A percentile compares a stretch with the other conserved stretches of the same genome.
phyloP scores from a whole-genome alignment of 2,329 filamentous ascomycete genomes.

The Xylariomycetidae sp. region DNA sequence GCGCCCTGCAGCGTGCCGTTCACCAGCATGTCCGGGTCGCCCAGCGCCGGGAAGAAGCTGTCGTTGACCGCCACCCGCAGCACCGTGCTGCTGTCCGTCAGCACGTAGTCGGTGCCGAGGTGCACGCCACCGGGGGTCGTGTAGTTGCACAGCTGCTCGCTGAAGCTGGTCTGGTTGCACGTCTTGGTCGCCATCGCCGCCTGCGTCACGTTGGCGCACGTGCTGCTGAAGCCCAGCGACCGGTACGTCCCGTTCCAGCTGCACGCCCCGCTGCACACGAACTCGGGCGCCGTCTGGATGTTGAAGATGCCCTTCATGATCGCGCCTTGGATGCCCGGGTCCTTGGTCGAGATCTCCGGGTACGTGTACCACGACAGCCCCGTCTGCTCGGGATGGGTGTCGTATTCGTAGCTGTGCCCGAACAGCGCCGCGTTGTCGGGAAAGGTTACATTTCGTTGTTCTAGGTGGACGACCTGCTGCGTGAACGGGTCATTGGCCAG shows the following conservation, averaged over 20 bases:
- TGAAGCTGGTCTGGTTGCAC: slow-evolving; percentile 1
- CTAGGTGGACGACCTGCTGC: slow-evolving; percentile 7
- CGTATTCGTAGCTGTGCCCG: slow-evolving; percentile 3
- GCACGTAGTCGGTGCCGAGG: slow-evolving; percentile 4
- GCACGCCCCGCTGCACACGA: slow-evolving; percentile 8
- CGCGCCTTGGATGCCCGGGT: slow-evolving; percentile 8
- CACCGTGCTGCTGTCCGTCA: slow-evolving; percentile 6
- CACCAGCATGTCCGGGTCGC: background rate
- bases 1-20: background rate
- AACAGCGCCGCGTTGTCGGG: slow-evolving; percentile 3
- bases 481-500: slow-evolving; percentile 9
- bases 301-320: slow-evolving; percentile 9
- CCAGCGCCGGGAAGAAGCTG: background rate
- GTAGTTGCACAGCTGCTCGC: slow-evolving; percentile 5
- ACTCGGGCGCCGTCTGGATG: slow-evolving; percentile 8
- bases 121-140: slow-evolving; percentile 5
- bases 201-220: slow-evolving; percentile 8
- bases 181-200: slow-evolving; percentile 3
- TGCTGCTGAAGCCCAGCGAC: slow-evolving; percentile 8
- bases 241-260: slow-evolving; percentile 7
- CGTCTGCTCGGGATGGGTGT: slow-evolving; percentile 5
- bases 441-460: slow-evolving; percentile 4
- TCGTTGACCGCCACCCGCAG: slow-evolving; percentile 8
- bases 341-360: slow-evolving; percentile 5
- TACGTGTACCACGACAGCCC: background rate